phyloP scores from a whole-genome alignment of 2,329 filamentous ascomycete species.

The Diaporthe ampelina region DNA sequence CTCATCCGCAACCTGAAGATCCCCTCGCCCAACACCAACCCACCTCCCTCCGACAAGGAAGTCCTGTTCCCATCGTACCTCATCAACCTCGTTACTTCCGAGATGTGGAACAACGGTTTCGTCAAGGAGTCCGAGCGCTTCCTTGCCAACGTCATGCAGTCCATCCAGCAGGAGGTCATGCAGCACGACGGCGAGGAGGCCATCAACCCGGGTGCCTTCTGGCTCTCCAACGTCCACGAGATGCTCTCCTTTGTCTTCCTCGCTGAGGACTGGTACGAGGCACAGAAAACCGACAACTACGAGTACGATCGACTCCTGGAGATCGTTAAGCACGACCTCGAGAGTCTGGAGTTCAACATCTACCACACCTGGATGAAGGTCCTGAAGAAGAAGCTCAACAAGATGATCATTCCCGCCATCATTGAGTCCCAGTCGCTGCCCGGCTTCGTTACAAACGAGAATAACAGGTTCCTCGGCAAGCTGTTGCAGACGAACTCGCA shows the following conservation, averaged over 20 bases:
- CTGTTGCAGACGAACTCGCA: slow-evolving; percentile 89
- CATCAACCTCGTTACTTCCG: slow-evolving; percentile 98
- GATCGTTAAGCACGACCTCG: slow-evolving; percentile 98
- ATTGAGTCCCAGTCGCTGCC: slow-evolving; percentile 99
- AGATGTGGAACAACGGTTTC: slow-evolving; percentile 99
- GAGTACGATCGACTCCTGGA: slow-evolving; percentile 98
- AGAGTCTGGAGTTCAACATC: slow-evolving; percentile 99
- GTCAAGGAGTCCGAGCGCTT: slow-evolving; percentile 99
- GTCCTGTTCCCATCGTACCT: slow-evolving; percentile 98
- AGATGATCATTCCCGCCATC: slow-evolving; percentile 99
- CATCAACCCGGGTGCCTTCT: slow-evolving; percentile 97
- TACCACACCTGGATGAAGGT: slow-evolving; percentile 99
- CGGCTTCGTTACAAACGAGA: slow-evolving; percentile 98
- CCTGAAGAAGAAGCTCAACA: slow-evolving; percentile 98
- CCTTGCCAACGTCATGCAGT: slow-evolving; percentile 99
- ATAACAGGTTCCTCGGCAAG: slow-evolving; percentile 97
- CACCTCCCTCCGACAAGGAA: slow-evolving; percentile 96
- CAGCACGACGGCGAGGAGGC: slow-evolving; percentile 97
- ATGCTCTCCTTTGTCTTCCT: slow-evolving; percentile 99
- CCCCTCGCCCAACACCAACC: slow-evolving; percentile 86
- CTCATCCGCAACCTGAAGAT: slow-evolving; percentile 98
- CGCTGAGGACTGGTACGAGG: slow-evolving; percentile 99
- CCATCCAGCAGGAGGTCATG: slow-evolving; percentile 99
- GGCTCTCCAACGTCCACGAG: slow-evolving; percentile 99
- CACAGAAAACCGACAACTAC: slow-evolving; percentile 99